A percentile compares a stretch with the other conserved stretches of the same genome.
Conservation (phyloP, 2,329 filamentous ascomycete species). For the Xylaria sp. region DNA sequence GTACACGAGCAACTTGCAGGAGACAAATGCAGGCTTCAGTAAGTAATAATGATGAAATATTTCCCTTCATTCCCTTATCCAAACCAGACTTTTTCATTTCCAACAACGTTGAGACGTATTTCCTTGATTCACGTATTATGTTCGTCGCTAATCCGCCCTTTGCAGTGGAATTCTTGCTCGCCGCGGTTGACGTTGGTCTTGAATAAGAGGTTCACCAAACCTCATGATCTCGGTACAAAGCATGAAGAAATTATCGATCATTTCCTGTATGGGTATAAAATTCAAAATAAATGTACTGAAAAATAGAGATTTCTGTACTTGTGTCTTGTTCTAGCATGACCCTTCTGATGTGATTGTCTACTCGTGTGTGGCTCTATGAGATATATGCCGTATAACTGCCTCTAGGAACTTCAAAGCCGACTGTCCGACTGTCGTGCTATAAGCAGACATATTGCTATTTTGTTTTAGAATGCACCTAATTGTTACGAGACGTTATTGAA, state of each 20-base stretch:
- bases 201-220: constrained; percentile 20
- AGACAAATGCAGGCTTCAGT: constrained; percentile 59
- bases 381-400: too few relatives aligned
- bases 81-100: background rate
- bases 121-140: background rate
- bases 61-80: background rate
- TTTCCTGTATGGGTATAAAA: background rate
- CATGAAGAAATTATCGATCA: background rate
- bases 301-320: background rate
- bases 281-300: background rate
- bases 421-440: too few relatives aligned
- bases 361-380: too few relatives aligned
- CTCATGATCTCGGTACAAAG: background rate
- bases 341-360: background rate
- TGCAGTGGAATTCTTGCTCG: constrained; percentile 55
- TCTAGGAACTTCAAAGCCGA: too few relatives aligned
- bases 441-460: too few relatives aligned
- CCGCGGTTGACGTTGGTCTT: constrained; percentile 43
- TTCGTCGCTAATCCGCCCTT: constrained; percentile 1
- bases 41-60: constrained; percentile 6
- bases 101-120: background rate
- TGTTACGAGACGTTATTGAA: too few relatives aligned
- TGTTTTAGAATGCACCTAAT: too few relatives aligned
- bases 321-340: background rate
- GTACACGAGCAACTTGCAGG: constrained; percentile 58